These are phyloP conservation scores for Sequoia sempervirens DNA, from an alignment of 75 land plant species.

Conservation along the genomic window DNA sequence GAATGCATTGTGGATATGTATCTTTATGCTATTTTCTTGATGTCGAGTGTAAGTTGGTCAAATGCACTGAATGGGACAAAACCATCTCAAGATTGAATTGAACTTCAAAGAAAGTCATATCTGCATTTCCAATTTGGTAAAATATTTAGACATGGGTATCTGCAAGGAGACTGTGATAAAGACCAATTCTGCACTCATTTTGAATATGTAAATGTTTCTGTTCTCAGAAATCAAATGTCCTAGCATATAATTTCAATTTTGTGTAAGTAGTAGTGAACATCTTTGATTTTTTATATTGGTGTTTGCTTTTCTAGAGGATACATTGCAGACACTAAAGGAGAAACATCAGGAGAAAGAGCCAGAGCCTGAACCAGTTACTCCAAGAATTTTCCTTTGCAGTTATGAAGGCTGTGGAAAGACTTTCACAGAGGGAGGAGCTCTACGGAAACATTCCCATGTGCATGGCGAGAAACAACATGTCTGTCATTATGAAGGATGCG, in stretches of 20 bases:
- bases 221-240: background rate
- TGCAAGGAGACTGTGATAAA: background rate
- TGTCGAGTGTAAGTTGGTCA: no score
- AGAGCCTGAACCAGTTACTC: conserved; percentile 74
- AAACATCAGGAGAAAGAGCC: conserved; percentile 53
- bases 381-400: conserved; percentile 82
- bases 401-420: conserved; percentile 95
- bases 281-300: background rate
- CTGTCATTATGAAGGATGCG: conserved; percentile 88
- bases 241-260: background rate
- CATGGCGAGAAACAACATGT: conserved; percentile 93
- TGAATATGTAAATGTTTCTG: background rate
- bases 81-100: background rate
- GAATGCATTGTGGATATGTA: background rate
- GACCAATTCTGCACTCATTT: background rate
- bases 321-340: conserved; percentile 53
- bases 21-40: background rate
- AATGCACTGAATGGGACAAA: no score
- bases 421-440: conserved; percentile 67
- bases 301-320: conserved; percentile 53
- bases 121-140: background rate
- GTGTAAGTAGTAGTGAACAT: background rate
- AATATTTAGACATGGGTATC: background rate
- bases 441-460: conserved; percentile 83
- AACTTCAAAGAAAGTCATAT: background rate